Conservation (phyloP, 768 basidiomycete species). For the Fomitopsis pulvina region DNA sequence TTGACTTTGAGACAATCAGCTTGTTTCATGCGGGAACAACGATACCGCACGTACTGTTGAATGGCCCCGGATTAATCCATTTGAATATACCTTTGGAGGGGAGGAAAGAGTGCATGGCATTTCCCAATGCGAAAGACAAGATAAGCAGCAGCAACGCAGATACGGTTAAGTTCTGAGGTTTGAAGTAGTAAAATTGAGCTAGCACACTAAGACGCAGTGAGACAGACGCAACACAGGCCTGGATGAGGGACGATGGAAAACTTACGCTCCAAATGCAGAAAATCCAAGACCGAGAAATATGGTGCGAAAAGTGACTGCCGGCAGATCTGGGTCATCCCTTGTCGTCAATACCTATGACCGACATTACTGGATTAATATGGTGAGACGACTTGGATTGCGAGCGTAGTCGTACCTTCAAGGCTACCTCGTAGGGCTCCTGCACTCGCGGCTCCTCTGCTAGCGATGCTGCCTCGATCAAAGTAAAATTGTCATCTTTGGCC, state of each 20-base stretch:
- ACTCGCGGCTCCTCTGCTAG: background rate
- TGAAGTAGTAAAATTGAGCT: constrained; percentile 12
- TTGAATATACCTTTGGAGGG: constrained; percentile 15
- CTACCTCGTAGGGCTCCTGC: background rate
- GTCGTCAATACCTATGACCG: constrained; percentile 25
- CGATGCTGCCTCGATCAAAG: too few relatives aligned
- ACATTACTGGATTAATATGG: background rate
- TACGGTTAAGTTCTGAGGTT: constrained; percentile 38
- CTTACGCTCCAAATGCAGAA: constrained; percentile 45
- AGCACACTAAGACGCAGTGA: too few relatives aligned
- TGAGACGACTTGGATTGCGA: background rate
- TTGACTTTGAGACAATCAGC: background rate
- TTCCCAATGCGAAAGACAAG: constrained; percentile 40
- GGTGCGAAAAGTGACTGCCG: constrained; percentile 46
- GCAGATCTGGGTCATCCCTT: constrained; percentile 31
- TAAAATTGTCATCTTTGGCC: too few relatives aligned
- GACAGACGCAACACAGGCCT: too few relatives aligned
- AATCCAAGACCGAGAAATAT: constrained; percentile 49
- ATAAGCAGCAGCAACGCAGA: constrained; percentile 40
- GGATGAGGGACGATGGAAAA: too few relatives aligned
- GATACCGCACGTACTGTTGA: constrained; percentile 16
- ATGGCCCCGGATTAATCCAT: constrained; percentile 24
- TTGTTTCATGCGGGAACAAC: background rate
- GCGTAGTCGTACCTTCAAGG: background rate
- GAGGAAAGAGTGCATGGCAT: constrained; percentile 26